Conservation (phyloP, 2,329 filamentous ascomycete genomes). For the Pseudocercospora macadamiae region DNA sequence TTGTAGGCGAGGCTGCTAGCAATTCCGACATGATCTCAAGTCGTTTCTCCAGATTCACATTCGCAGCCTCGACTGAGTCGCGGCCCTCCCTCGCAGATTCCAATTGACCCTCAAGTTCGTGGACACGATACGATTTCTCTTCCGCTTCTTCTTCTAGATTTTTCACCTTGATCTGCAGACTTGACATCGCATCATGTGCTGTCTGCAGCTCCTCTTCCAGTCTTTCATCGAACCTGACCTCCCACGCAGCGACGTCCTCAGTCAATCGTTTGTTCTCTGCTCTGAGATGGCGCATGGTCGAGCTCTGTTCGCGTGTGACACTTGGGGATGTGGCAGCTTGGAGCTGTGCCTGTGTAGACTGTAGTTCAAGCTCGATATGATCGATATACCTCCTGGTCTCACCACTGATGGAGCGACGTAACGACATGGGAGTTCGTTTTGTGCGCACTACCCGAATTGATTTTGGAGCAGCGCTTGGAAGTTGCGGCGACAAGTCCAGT, state of each 20-base stretch:
- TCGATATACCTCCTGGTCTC: constrained; percentile 53
- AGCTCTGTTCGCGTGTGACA: constrained; percentile 39
- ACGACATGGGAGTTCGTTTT: constrained; percentile 21
- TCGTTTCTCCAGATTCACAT: constrained; percentile 42
- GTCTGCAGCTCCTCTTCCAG: constrained; percentile 39
- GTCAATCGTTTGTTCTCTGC: constrained; percentile 39
- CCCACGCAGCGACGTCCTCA: constrained; percentile 42
- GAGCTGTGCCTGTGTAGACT: constrained; percentile 44
- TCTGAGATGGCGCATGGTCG: constrained; percentile 42
- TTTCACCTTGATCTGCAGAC: constrained; percentile 34
- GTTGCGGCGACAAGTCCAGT: constrained; percentile 21
- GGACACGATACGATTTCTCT: constrained; percentile 33
- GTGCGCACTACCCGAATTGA: constrained; percentile 6
- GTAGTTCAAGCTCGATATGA: constrained; percentile 52
- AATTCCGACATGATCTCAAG: constrained; percentile 44
- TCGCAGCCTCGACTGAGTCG: constrained; percentile 40
- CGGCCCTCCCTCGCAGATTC: constrained; percentile 36
- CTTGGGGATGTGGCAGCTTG: constrained; percentile 46
- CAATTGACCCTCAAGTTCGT: constrained; percentile 40
- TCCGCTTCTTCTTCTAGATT: constrained; percentile 37
- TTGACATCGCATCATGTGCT: constrained; percentile 33
- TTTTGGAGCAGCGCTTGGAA: constrained; percentile 21
- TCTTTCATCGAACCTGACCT: constrained; percentile 41
- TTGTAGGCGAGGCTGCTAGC: constrained; percentile 42
- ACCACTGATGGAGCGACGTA: constrained; percentile 41